Percentiles rank a stretch among this genome's conserved stretches.
These are phyloP conservation scores for Aspergillus sergii DNA, from an alignment of 2,329 filamentous ascomycete species.

Conservation along the genomic window DNA sequence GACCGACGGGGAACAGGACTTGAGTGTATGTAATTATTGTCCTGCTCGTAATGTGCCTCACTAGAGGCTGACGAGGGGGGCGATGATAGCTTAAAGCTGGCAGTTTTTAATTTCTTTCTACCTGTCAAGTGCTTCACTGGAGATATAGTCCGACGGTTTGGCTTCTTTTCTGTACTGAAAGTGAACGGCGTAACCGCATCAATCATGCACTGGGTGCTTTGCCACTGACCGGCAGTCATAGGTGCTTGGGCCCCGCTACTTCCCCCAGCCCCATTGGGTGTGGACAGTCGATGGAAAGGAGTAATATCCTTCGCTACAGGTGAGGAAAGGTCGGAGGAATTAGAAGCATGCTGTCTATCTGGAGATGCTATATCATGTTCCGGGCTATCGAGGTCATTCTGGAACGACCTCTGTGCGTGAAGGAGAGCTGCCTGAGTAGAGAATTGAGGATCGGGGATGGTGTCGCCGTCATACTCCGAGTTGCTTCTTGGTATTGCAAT, in stretches of 20 bases:
- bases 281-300: conserved; percentile 31
- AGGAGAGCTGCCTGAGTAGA: conserved; percentile 45
- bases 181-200: conserved; percentile 44
- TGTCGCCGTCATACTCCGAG: conserved; percentile 22
- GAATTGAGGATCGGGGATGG: conserved; percentile 34
- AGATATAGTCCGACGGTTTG: conserved; percentile 10
- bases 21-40: not conserved
- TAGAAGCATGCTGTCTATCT: conserved; percentile 16
- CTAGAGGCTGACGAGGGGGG: conserved; percentile 8
- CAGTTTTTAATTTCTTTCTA: conserved; percentile 25
- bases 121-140: conserved; percentile 9
- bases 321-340: conserved; percentile 14
- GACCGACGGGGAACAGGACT: conserved; percentile 10
- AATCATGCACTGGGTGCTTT: conserved; percentile 46
- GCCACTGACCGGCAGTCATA: conserved; percentile 25
- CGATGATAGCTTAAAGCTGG: conserved; percentile 17
- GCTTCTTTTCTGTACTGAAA: conserved; percentile 38
- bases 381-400: conserved; percentile 40
- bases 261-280: conserved; percentile 9
- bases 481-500: conserved; percentile 35
- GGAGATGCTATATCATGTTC: conserved; percentile 19
- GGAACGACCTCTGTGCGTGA: conserved; percentile 43
- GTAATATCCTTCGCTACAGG: conserved; percentile 28
- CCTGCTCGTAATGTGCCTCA: not conserved
- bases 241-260: conserved; percentile 7